Conservation (phyloP, 208 protist genomes). For the Herpetomonas tarakana region DNA sequence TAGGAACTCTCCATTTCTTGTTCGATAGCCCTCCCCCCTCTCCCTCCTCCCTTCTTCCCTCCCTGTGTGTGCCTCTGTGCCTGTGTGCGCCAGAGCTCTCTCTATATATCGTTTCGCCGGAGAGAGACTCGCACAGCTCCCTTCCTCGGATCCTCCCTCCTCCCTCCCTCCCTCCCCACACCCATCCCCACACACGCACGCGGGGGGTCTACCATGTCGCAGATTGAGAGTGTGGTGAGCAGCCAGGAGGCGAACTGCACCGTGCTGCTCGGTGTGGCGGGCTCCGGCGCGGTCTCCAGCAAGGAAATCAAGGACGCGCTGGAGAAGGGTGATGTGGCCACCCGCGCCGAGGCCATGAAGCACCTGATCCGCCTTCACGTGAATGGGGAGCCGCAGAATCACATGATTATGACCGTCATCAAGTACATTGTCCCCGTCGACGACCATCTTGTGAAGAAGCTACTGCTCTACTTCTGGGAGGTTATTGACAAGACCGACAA, state of each 20-base stretch:
- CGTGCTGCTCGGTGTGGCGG: conserved; percentile 48
- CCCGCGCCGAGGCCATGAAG: conserved; percentile 91
- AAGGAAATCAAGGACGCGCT: conserved; percentile 90
- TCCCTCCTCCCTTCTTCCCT: too few species aligned
- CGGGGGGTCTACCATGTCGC: conserved; percentile 3
- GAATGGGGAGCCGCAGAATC: conserved; percentile 95
- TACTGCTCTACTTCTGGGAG: conserved; percentile 98
- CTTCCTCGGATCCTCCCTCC: too few species aligned
- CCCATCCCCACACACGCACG: too few species aligned
- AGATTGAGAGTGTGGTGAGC: conserved; percentile 14
- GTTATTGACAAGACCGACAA: conserved; percentile 95
- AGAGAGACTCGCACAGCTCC: too few species aligned
- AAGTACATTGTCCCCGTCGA: conserved; percentile 93
- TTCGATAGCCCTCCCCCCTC: too few species aligned
- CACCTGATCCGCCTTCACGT: conserved; percentile 92
- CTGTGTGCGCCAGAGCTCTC: too few species aligned
- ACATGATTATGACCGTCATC: conserved; percentile 98
- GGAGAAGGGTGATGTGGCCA: conserved; percentile 78
- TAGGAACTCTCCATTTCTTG: too few species aligned
- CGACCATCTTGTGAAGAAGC: conserved; percentile 96
- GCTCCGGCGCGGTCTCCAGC: conserved; percentile 30
- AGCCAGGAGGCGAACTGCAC: conserved; percentile 75
- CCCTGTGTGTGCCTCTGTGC: too few species aligned
- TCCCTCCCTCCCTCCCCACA: too few species aligned
- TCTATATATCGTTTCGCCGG: too few species aligned